A percentile compares a stretch with the other conserved stretches of the same genome.
Evolutionary conservation across 1,284 basidiomycete species (phyloP).

Genomic region (Earliella scabrosa): DNA sequence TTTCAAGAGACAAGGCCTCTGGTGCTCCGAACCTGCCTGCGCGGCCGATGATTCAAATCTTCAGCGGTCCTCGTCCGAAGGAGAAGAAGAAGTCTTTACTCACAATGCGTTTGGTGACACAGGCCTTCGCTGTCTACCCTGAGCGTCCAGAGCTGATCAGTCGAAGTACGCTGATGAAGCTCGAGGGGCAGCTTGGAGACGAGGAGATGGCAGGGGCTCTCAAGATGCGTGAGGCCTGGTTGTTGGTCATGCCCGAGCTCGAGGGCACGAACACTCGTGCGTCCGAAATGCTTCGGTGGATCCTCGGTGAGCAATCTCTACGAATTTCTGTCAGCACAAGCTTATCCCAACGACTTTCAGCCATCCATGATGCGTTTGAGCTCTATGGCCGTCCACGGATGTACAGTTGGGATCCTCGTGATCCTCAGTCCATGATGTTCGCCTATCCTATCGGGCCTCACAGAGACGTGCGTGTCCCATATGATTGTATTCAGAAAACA

Average conservation of each 20-base stretch:
- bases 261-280: constrained; percentile 51
- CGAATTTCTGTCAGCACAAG: background rate
- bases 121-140: constrained; percentile 91
- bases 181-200: constrained; percentile 81
- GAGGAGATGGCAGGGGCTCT: constrained; percentile 72
- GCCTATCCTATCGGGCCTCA: constrained; percentile 78
- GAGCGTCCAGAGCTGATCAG: constrained; percentile 92
- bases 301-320: constrained; percentile 65
- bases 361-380: constrained; percentile 84
- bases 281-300: constrained; percentile 93
- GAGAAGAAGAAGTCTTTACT: constrained; percentile 72
- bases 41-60: constrained; percentile 64
- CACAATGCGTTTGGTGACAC: constrained; percentile 59
- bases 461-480: constrained; percentile 61
- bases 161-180: constrained; percentile 86
- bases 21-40: constrained; percentile 33
- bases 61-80: constrained; percentile 62
- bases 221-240: constrained; percentile 76
- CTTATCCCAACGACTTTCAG: constrained; percentile 42
- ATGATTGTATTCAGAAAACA: constrained; percentile 5
- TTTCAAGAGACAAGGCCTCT: constrained; percentile 49
- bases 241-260: constrained; percentile 86
- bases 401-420: constrained; percentile 88
- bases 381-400: constrained; percentile 84
- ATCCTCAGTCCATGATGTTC: constrained; percentile 80